Evolutionary conservation across 2,329 filamentous ascomycete species (phyloP), one percentile per base, ranked within the genome.

Genomic region (Phyllosticta citribraziliensis): DNA sequence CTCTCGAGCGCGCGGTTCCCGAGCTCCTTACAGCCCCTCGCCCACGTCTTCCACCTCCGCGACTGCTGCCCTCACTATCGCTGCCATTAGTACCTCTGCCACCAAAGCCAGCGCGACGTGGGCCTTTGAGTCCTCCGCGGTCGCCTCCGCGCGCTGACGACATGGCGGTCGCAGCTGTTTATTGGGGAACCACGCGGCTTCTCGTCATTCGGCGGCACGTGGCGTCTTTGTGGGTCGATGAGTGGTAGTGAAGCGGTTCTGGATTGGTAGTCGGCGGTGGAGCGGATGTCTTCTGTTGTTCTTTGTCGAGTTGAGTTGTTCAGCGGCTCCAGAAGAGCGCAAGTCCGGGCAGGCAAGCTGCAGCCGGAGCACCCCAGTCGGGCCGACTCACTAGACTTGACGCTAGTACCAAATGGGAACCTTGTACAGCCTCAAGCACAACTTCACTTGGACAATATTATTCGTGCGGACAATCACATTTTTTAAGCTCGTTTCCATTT

Each of bases 101-200:
- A 14, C 25, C 53, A 47, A 53, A 53, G 40, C 58, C 27, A 27
- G 8, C 22, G 22, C 53, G 22, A 5, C 53, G 24, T 12, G 22
- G 12, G 14, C 53, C 53, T 55, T 24, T 55, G 24, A 20, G 14
- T 24, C 11, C 24, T 51, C 60, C 60, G 56, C 60, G 60, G 51
- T 56, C 60, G 56, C 56, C 56, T 62, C 55, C 60, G 51, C 60
- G 60, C 60, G 60, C 60, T 55, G 60, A 57, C 60, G 60, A 62
- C 60, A 62, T 62, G 51, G 60, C 56, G 33, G 60, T 62, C 55
- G 60, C 55, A 56, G 52, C 55, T 35, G 54, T 57, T 22, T 53
- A 22, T 24, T 24, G 20, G 19, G 5, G 8, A n/a, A n/a, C 14
- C 17, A n/a, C 6, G 17, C 40, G 40, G 40, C 40, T 47, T n/a